A percentile compares a stretch with the other conserved stretches of the same genome.
These are phyloP conservation scores for Gossypium mustelinum DNA, from an alignment of 345 rosid genomes.

Conservation along the genomic window DNA sequence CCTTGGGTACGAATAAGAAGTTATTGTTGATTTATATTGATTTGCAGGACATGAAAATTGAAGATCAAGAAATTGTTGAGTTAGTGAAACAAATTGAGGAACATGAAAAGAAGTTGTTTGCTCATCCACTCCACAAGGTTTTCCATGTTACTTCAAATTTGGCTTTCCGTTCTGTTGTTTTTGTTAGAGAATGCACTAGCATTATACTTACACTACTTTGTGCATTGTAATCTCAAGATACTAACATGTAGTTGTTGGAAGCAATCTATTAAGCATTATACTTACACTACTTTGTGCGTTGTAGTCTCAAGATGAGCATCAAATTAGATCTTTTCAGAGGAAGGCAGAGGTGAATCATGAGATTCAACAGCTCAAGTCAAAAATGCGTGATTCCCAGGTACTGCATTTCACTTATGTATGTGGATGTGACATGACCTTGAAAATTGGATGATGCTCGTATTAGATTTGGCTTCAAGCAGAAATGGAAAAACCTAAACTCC, in stretches of 20 bases:
- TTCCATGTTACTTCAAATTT: conserved; percentile 10
- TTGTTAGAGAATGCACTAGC: neutral
- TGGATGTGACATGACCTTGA: conserved; percentile 15
- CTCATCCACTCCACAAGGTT: conserved; percentile 94
- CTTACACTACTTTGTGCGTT: conserved; percentile 13
- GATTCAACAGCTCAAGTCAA: conserved; percentile 86
- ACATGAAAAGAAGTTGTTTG: conserved; percentile 67
- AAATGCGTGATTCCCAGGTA: conserved; percentile 99
- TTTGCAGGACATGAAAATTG: conserved; percentile 92
- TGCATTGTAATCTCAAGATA: conserved; percentile 52
- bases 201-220: neutral
- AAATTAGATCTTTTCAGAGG: conserved; percentile 67
- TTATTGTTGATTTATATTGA: conserved; percentile 8
- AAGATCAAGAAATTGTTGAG: conserved; percentile 82
- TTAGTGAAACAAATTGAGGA: conserved; percentile 79
- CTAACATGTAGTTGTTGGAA: conserved; percentile 4
- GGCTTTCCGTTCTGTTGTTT: neutral
- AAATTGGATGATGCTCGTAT: neutral
- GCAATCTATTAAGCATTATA: conserved; percentile 9
- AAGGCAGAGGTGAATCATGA: conserved; percentile 95
- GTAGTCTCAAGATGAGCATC: conserved; percentile 84
- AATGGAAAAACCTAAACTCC: neutral
- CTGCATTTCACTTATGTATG: conserved; percentile 5
- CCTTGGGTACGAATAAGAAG: neutral
- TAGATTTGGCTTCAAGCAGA: neutral